Evolutionary conservation across 768 basidiomycete species (phyloP).

Genomic region (Psilocybe cyanescens): DNA sequence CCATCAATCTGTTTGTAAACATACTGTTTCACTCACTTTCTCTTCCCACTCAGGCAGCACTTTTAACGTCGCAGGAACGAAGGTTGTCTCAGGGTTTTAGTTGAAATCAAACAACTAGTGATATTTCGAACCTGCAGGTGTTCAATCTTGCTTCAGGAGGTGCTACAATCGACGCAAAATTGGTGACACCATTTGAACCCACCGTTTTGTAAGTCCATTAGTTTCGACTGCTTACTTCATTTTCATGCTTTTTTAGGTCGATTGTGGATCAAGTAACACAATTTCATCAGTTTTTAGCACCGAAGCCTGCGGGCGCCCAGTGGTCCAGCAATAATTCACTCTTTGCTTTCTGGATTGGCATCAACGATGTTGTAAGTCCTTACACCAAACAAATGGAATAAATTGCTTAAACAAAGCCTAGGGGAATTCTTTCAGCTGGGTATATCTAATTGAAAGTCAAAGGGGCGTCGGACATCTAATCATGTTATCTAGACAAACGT

Average conservation of each 20-base stretch:
- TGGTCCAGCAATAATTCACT: slow-evolving; percentile 59
- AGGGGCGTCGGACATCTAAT: neutral
- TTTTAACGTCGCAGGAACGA: slow-evolving; percentile 58
- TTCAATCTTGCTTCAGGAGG: slow-evolving; percentile 62
- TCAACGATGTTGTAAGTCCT: slow-evolving; percentile 59
- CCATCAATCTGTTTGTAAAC: neutral
- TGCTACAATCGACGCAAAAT: slow-evolving; percentile 57
- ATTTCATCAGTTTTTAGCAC: slow-evolving; percentile 47
- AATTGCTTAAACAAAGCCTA: slow-evolving; percentile 17
- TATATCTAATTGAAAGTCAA: slow-evolving; percentile 21
- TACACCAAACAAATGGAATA: slow-evolving; percentile 5
- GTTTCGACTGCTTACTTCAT: slow-evolving; percentile 1
- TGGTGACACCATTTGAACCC: slow-evolving; percentile 53
- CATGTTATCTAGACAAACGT: slow-evolving; percentile 35
- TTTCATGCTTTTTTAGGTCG: slow-evolving; percentile 32
- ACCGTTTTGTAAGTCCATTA: slow-evolving; percentile 40
- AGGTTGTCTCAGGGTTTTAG: slow-evolving; percentile 32
- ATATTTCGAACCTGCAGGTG: slow-evolving; percentile 24
- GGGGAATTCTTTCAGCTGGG: slow-evolving; percentile 55
- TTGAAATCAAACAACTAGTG: neutral
- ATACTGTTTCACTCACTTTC: neutral
- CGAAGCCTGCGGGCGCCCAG: slow-evolving; percentile 45
- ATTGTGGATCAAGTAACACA: slow-evolving; percentile 61
- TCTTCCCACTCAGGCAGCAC: slow-evolving; percentile 39
- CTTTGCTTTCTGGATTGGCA: slow-evolving; percentile 70